Conservation (phyloP, 352 stramenopile species). For the Aphanomyces cochlioides region DNA sequence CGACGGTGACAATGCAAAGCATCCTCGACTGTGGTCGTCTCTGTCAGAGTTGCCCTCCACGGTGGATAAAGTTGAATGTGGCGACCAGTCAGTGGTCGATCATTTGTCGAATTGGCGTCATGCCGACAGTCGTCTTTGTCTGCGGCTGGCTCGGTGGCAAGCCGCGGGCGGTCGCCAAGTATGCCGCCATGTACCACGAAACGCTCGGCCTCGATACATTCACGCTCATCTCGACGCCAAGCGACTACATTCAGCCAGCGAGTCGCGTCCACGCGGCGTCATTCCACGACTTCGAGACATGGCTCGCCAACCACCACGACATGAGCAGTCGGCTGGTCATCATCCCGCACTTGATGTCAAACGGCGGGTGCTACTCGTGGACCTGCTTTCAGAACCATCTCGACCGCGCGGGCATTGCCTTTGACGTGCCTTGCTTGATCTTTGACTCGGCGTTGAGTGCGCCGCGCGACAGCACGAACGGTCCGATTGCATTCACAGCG, state of each 20-base stretch:
- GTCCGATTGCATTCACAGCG: not conserved
- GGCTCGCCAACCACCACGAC: not conserved
- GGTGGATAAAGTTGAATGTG: too few species aligned
- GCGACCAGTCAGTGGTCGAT: too few species aligned
- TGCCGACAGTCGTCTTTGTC: not conserved
- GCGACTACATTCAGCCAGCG: not conserved
- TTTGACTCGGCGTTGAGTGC: not conserved
- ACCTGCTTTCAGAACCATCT: not conserved
- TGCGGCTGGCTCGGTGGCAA: not conserved
- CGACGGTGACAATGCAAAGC: too few species aligned
- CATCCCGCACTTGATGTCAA: not conserved
- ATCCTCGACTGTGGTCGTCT: too few species aligned
- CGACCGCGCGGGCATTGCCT: not conserved
- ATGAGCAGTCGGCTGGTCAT: not conserved
- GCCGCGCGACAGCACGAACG: not conserved
- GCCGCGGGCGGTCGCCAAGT: not conserved
- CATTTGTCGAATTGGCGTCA: too few species aligned
- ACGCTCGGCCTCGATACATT: not conserved
- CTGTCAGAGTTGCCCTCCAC: too few species aligned
- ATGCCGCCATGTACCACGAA: not conserved
- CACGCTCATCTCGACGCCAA: not conserved
- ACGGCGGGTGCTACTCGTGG: constrained; percentile 8
- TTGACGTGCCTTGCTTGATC: not conserved
- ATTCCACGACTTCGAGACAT: not conserved
- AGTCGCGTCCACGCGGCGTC: not conserved